phyloP scores from a whole-genome alignment of 2,329 filamentous ascomycete genomes.

The Aspergillus sojae region DNA sequence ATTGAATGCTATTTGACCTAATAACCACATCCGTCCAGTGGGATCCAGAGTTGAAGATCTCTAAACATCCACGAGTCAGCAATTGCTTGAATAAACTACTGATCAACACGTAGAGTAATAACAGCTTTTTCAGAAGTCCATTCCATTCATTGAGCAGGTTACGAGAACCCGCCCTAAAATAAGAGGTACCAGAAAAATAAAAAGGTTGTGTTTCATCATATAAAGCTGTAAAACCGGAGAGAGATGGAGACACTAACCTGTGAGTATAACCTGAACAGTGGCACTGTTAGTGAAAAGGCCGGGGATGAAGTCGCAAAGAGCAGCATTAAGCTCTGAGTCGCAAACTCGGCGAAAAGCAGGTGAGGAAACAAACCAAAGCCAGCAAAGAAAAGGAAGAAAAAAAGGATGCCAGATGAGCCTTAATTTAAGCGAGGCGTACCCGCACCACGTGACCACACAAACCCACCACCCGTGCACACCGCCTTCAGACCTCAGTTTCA shows the following conservation, averaged over 20 bases:
- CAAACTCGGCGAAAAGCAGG: not conserved
- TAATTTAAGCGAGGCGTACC: constrained; percentile 11
- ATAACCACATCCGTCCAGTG: not conserved
- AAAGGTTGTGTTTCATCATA: constrained; percentile 74
- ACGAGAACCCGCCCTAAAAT: constrained; percentile 66
- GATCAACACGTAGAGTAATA: not conserved
- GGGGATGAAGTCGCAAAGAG: not conserved
- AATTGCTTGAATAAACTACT: constrained; percentile 12
- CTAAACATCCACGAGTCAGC: constrained; percentile 15
- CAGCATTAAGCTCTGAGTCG: not conserved
- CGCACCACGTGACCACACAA: constrained; percentile 11
- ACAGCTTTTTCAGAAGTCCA: constrained; percentile 73
- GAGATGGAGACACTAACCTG: constrained; percentile 36
- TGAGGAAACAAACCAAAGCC: not conserved
- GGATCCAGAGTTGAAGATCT: not conserved
- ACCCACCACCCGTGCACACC: not conserved
- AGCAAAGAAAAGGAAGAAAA: not conserved
- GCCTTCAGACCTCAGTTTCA: not conserved
- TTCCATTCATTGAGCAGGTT: constrained; percentile 72
- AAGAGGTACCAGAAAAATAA: constrained; percentile 97
- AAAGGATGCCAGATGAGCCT: not conserved
- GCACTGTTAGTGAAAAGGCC: not conserved
- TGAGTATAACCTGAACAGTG: not conserved
- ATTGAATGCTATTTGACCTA: not conserved
- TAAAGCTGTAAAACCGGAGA: constrained; percentile 18